Evolutionary conservation across 768 basidiomycete genomes (phyloP).

Genomic region (Galerina sulciceps): DNA sequence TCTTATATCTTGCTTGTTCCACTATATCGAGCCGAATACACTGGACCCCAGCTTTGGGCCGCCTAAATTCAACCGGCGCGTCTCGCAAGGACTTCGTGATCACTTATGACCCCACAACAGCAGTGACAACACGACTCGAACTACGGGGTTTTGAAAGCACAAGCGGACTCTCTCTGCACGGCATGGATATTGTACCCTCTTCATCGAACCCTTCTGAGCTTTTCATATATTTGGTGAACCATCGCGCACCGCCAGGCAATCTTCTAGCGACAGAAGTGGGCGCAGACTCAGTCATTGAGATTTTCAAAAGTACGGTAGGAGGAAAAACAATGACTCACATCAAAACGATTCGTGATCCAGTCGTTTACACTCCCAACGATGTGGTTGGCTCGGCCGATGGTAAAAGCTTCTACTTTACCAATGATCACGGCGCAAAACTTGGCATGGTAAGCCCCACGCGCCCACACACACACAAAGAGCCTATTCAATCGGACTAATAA

Average conservation of each 20-base stretch:
- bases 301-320: conserved; percentile 61
- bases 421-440: conserved; percentile 61
- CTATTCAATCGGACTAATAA: not conserved
- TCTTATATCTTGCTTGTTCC: conserved; percentile 69
- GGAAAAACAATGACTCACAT: conserved; percentile 52
- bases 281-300: conserved; percentile 74
- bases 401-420: conserved; percentile 70
- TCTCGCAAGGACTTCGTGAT: conserved; percentile 60
- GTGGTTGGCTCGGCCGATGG: conserved; percentile 69
- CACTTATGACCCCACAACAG: conserved; percentile 55
- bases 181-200: conserved; percentile 71
- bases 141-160: conserved; percentile 40
- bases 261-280: conserved; percentile 48
- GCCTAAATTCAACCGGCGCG: conserved; percentile 41
- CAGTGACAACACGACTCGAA: conserved; percentile 47
- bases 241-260: conserved; percentile 53
- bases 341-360: conserved; percentile 57
- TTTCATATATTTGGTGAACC: conserved; percentile 75
- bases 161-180: conserved; percentile 60
- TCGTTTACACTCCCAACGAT: conserved; percentile 72
- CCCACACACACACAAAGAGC: not conserved
- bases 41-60: conserved; percentile 54
- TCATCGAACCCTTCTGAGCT: conserved; percentile 48
- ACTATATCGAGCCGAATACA: conserved; percentile 46
- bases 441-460: conserved; percentile 47